These are phyloP conservation scores for Curvularia spicifera DNA, from an alignment of 2,329 filamentous ascomycete genomes.

Conservation along the genomic window DNA sequence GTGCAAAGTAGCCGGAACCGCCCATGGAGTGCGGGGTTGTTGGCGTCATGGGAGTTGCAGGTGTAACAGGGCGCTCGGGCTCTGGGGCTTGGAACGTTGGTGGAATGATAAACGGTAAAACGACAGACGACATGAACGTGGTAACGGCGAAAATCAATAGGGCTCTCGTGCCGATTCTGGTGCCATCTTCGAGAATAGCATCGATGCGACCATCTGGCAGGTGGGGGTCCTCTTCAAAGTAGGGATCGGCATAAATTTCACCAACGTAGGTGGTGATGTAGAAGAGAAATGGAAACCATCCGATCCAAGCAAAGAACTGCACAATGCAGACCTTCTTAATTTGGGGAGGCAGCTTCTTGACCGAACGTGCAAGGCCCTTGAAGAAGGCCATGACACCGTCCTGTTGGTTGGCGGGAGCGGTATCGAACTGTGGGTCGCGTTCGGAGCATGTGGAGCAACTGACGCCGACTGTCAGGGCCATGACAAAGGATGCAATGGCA, in stretches of 20 bases:
- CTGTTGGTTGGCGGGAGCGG: constrained; percentile 59
- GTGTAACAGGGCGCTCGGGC: constrained; percentile 48
- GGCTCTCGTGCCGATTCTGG: constrained; percentile 85
- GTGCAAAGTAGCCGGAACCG: constrained; percentile 44
- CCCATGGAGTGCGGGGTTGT: constrained; percentile 43
- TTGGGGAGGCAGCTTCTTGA: constrained; percentile 79
- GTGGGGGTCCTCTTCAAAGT: constrained; percentile 76
- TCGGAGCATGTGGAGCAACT: constrained; percentile 75
- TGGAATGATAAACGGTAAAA: constrained; percentile 84
- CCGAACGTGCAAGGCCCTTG: constrained; percentile 74
- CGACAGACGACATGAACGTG: constrained; percentile 79
- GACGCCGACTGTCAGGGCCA: constrained; percentile 72
- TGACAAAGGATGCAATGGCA: constrained; percentile 77
- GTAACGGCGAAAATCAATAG: constrained; percentile 87
- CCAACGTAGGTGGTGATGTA: constrained; percentile 95
- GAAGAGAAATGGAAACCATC: constrained; percentile 94
- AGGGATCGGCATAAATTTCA: constrained; percentile 88
- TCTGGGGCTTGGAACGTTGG: constrained; percentile 70
- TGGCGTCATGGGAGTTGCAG: constrained; percentile 49
- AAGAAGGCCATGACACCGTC: constrained; percentile 81
- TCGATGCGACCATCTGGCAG: constrained; percentile 80
- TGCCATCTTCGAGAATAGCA: constrained; percentile 80
- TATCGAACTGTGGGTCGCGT: constrained; percentile 78
- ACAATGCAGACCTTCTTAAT: constrained; percentile 76
- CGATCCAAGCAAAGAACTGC: constrained; percentile 80